Percentiles rank a stretch among this genome's conserved stretches.
phyloP scores from a whole-genome alignment of 2,329 filamentous ascomycete species.

The Aspergillus thermomutatus region DNA sequence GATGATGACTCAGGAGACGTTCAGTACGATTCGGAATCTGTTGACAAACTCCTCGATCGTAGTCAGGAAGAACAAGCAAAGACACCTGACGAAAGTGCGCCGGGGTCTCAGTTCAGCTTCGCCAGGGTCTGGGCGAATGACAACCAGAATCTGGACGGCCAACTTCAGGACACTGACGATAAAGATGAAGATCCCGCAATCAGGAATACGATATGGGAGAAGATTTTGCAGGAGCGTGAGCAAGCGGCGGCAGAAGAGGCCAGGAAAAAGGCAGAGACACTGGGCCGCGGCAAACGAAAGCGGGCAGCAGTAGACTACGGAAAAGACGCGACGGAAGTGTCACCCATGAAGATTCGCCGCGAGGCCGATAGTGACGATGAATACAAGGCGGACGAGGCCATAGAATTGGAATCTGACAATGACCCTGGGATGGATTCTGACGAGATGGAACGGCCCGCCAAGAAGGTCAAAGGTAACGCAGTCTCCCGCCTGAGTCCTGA shows the following conservation, averaged over 20 bases:
- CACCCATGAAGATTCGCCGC: slow-evolving; percentile 21
- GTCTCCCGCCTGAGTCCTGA: not conserved
- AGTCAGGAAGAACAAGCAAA: slow-evolving; percentile 73
- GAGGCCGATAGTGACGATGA: slow-evolving; percentile 29
- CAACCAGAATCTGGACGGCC: slow-evolving; percentile 62
- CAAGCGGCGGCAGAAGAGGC: slow-evolving; percentile 71
- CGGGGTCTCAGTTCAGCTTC: slow-evolving; percentile 81
- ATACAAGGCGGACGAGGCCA: slow-evolving; percentile 27
- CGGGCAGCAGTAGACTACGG: slow-evolving; percentile 50
- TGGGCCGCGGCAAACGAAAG: slow-evolving; percentile 80
- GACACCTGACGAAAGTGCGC: slow-evolving; percentile 60
- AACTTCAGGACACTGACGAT: slow-evolving; percentile 50
- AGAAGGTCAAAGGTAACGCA: slow-evolving; percentile 19
- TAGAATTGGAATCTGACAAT: slow-evolving; percentile 25
- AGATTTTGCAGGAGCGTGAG: slow-evolving; percentile 80
- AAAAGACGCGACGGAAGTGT: slow-evolving; percentile 12
- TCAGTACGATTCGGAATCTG: slow-evolving; percentile 72
- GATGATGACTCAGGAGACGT: slow-evolving; percentile 70
- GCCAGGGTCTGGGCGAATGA: slow-evolving; percentile 92
- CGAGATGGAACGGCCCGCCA: slow-evolving; percentile 22
- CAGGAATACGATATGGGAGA: slow-evolving; percentile 78
- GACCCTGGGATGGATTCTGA: slow-evolving; percentile 18
- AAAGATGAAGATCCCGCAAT: slow-evolving; percentile 48
- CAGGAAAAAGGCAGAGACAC: slow-evolving; percentile 64
- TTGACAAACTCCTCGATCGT: slow-evolving; percentile 90